phyloP scores from a whole-genome alignment of 768 basidiomycete species.

The Trametes coccinea region DNA sequence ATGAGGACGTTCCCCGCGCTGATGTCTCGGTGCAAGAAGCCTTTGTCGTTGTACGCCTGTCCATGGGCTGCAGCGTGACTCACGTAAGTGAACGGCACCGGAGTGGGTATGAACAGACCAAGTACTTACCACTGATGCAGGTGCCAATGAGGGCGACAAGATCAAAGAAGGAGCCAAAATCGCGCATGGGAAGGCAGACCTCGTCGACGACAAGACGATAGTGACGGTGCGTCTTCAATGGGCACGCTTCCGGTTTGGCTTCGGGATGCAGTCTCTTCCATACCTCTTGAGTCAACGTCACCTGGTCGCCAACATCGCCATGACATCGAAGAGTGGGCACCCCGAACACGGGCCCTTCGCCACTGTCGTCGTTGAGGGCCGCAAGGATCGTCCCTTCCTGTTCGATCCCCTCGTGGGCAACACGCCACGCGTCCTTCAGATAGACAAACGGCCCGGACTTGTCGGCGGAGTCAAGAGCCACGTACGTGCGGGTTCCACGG shows the following conservation, averaged over 20 bases:
- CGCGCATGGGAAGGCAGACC: constrained; percentile 3
- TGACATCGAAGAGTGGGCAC: not conserved
- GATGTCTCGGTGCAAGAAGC: constrained; percentile 14
- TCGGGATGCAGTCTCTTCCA: not conserved
- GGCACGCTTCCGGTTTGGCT: not conserved
- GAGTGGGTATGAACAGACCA: no score
- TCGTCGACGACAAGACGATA: constrained; percentile 18
- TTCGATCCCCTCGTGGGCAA: not conserved
- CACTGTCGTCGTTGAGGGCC: not conserved
- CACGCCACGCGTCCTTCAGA: constrained; percentile 22
- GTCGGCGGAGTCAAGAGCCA: constrained; percentile 10
- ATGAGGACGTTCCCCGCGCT: constrained; percentile 13
- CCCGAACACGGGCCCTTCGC: not conserved
- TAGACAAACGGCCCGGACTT: constrained; percentile 6
- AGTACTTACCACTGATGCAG: not conserved
- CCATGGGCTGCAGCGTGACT: not conserved
- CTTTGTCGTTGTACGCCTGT: not conserved
- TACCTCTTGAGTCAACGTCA: not conserved
- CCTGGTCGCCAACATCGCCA: not conserved
- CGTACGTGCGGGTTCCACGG: constrained; percentile 12
- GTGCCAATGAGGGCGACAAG: not conserved
- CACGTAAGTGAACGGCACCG: not conserved
- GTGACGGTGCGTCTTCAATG: constrained; percentile 8
- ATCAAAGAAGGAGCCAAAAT: not conserved
- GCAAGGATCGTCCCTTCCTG: not conserved